These are phyloP conservation scores for Dendrostoma leiphaemia DNA, from an alignment of 2,329 filamentous ascomycete genomes.

Conservation along the genomic window DNA sequence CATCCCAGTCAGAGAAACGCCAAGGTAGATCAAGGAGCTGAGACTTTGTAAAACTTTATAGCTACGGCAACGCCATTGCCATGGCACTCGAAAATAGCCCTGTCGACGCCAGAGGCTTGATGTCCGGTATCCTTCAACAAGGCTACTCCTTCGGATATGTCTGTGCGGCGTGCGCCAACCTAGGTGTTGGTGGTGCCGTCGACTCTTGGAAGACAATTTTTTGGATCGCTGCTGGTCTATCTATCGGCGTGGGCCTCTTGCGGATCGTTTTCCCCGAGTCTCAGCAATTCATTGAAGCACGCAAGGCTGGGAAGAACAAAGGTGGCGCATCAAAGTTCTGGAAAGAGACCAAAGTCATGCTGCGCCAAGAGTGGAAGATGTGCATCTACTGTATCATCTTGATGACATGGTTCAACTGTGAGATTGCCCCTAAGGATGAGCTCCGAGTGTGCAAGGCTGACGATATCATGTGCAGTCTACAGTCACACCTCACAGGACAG, in stretches of 20 bases:
- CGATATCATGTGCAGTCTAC: constrained; percentile 59
- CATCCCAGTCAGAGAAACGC: no score
- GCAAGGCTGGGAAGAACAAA: constrained; percentile 53
- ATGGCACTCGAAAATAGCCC: constrained; percentile 67
- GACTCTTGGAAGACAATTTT: constrained; percentile 75
- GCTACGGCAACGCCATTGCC: constrained; percentile 72
- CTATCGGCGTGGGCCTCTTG: constrained; percentile 66
- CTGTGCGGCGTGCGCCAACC: constrained; percentile 71
- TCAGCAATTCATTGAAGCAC: constrained; percentile 70
- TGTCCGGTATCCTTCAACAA: constrained; percentile 80
- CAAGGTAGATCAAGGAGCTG: no score
- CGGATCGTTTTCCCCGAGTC: constrained; percentile 72
- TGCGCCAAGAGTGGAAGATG: constrained; percentile 71
- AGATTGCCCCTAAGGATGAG: constrained; percentile 30
- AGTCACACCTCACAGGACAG: constrained; percentile 79
- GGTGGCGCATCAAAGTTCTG: constrained; percentile 57
- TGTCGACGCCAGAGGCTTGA: constrained; percentile 67
- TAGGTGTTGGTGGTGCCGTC: constrained; percentile 64
- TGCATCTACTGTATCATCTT: constrained; percentile 74
- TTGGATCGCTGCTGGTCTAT: constrained; percentile 68
- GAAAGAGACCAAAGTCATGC: constrained; percentile 66
- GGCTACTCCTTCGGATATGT: constrained; percentile 81
- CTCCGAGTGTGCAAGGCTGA: constrained; percentile 1
- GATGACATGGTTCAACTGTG: constrained; percentile 62
- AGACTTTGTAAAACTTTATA: no score